phyloP scores from a whole-genome alignment of 441 rosid genomes.

The California macrophylla region DNA sequence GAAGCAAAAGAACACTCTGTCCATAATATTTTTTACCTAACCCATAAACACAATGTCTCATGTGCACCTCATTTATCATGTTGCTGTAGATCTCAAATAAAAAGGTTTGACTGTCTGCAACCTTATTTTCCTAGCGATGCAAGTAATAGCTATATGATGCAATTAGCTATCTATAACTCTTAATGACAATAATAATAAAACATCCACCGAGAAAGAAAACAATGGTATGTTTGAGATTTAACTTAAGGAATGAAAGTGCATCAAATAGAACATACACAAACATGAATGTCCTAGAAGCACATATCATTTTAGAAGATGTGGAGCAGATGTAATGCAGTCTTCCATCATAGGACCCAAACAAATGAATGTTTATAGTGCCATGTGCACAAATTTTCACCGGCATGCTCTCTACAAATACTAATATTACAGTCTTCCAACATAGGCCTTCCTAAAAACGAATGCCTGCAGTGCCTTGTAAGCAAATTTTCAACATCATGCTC shows the following conservation, averaged over 20 bases:
- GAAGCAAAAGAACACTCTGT: conserved; percentile 18
- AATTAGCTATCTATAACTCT: neutral
- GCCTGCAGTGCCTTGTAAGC: no score
- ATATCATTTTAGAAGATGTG: no score
- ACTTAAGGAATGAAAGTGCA: neutral
- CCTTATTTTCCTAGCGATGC: neutral
- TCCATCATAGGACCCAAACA: no score
- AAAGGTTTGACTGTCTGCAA: neutral
- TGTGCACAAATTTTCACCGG: no score
- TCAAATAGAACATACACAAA: neutral
- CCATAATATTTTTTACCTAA: neutral
- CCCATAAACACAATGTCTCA: neutral
- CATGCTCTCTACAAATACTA: no score
- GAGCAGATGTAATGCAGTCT: neutral
- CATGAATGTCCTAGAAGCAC: neutral
- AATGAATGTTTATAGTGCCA: no score
- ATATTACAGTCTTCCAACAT: no score
- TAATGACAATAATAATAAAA: neutral
- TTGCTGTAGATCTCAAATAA: neutral
- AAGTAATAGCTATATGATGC: neutral
- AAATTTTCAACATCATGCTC: no score
- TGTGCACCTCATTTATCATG: conserved; percentile 20
- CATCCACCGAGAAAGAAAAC: neutral
- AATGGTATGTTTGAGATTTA: neutral
- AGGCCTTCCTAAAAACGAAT: no score